Base-by-base conservation (phyloP, 2,329 filamentous ascomycete species). In the Dactylellina drechsleri region DNA sequence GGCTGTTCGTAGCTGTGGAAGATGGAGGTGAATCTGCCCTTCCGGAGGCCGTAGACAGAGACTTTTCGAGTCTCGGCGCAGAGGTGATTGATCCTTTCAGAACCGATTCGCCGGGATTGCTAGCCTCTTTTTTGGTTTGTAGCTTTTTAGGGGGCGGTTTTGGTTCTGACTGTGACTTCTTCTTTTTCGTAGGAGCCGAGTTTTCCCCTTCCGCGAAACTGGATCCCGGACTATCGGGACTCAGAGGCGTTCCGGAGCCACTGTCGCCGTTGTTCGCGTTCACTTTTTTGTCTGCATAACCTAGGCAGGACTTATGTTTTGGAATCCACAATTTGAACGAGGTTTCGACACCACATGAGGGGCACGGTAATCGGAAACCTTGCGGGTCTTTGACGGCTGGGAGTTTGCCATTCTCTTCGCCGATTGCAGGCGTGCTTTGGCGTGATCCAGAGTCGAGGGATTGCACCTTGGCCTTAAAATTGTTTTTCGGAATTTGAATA, bases 301-400 rank as follows among this genome's bases (percentile, higher is more conserved):
- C 70, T 28, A 74, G 49, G 28, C 70, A 74, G 6, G 49, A 20
- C 45, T 74, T 74, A 28, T 74, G 70, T 16, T 67, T 74, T 15
- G 62, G 60, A 36, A 67, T 58, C 70, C 70, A 74, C 10, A 74
- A 31, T 58, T 74, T 74, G 40, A 74, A 74, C 2, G 70, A 74
- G 1, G 70, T 74, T 16, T 74, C 70, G n/a, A 57, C 18, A 12
- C 57, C 57, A 41, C 70, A 74, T 6, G 64, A 58, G 1, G 70
- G 70, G 36, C 70, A 74, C 2, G 70, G 59, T 6, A 64, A 20
- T 10, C 70, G 62, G 52, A 52, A 56, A 7, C 70, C 64, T n/a
- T 67, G 62, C 0, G 70, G 70, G 31, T 74, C 70, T 31, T 74
- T 74, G 2, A 74, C 70, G 1, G 62, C 28, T 18, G 70, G 62